Evolutionary conservation across 225 moss, liverwort and hornwort genomes (phyloP).

Genomic region (Antitrichia curtipendula): DNA sequence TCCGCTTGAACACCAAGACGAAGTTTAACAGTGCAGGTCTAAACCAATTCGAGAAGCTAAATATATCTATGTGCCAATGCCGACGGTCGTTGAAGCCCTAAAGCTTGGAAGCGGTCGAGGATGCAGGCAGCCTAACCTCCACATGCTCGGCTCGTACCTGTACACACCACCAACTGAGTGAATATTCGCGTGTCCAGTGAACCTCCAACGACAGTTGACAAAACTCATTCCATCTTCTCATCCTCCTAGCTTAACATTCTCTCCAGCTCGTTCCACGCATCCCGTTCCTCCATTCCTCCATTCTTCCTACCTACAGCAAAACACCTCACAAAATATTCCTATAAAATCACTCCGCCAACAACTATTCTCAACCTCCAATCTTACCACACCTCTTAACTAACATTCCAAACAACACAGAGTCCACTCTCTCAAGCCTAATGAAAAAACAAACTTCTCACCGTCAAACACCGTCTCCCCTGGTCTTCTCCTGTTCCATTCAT

Average conservation of each 20-base stretch:
- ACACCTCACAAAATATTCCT: neutral
- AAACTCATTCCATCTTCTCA: neutral
- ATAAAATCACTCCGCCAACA: neutral
- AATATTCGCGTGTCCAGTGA: constrained; percentile 25
- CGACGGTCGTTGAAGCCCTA: constrained; percentile 27
- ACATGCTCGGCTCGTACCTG: constrained; percentile 46
- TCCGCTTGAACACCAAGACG: neutral
- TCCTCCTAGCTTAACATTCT: neutral
- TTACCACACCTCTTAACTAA: neutral
- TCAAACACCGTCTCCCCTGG: neutral
- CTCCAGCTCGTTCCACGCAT: neutral
- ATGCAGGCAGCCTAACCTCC: constrained; percentile 42
- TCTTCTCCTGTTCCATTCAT: neutral
- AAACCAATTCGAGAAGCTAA: neutral
- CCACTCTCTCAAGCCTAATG: neutral
- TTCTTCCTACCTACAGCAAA: neutral
- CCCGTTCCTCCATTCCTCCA: neutral
- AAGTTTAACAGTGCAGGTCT: neutral
- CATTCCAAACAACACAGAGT: neutral
- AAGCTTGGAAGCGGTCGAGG: constrained; percentile 13
- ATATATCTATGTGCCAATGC: constrained; percentile 48
- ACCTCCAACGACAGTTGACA: neutral
- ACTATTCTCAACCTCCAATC: neutral
- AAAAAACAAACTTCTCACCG: neutral
- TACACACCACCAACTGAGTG: constrained; percentile 18